These are phyloP conservation scores for Tylopilus subfusipes DNA, from an alignment of 768 basidiomycete genomes.

Conservation along the genomic window DNA sequence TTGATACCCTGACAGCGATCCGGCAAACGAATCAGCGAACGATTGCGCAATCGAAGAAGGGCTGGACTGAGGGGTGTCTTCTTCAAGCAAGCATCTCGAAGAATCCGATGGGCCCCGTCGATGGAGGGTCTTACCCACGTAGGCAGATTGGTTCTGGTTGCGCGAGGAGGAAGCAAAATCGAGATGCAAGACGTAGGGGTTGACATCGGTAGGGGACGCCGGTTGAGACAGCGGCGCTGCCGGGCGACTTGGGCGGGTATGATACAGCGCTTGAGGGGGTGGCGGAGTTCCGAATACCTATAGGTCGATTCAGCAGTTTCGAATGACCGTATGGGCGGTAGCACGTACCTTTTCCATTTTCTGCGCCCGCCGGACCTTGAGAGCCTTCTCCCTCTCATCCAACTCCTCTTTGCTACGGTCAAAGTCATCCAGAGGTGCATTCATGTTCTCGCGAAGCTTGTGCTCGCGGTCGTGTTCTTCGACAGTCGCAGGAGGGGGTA, in stretches of 20 bases:
- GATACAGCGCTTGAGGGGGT: conserved; percentile 68
- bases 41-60: conserved; percentile 20
- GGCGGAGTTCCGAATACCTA: conserved; percentile 83
- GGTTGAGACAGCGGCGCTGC: conserved; percentile 27
- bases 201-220: conserved; percentile 15
- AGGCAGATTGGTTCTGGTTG: conserved; percentile 52
- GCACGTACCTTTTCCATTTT: conserved; percentile 81
- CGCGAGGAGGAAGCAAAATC: conserved; percentile 24
- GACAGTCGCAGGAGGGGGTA: conserved; percentile 28
- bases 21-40: conserved; percentile 21
- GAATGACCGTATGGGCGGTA: not conserved
- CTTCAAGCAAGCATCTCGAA: conserved; percentile 42
- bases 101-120: conserved; percentile 70
- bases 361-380: conserved; percentile 73
- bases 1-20: conserved; percentile 15
- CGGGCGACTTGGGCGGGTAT: conserved; percentile 52
- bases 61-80: conserved; percentile 13
- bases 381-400: conserved; percentile 68
- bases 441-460: conserved; percentile 49
- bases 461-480: conserved; percentile 34
- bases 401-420: conserved; percentile 71
- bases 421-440: conserved; percentile 45
- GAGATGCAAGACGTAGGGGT: conserved; percentile 19
- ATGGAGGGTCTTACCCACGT: conserved; percentile 41
- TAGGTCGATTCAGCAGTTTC: not conserved